Base-by-base conservation (phyloP, 2,329 filamentous ascomycete species). In the Dothiorella sarmentorum region DNA sequence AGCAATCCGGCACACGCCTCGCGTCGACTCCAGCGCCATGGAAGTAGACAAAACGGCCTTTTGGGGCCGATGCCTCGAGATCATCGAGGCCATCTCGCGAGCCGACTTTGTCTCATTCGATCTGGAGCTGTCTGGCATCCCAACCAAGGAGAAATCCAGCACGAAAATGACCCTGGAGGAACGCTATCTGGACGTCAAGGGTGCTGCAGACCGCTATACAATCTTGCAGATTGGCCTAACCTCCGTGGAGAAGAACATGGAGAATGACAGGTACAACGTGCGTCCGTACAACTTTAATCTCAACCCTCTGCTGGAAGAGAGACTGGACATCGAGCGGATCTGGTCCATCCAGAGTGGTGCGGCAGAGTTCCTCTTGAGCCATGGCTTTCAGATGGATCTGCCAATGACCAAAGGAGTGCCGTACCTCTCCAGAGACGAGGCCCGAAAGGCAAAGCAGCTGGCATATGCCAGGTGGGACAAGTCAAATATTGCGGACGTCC, bases 181-280 rank as follows among this genome's bases (percentile, higher is more conserved):
- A 42, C 79, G 82, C 58, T 89, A 88, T 66, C 71, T 75, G 10
- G 85, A 88, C 62, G 77, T 78, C 59, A 86, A 83, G 67, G 72
- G 73, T 26, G 84, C 83, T 2, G 85, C 85, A 3, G 80, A 86
- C 61, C 80, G 78, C 37, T 88, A 85, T 64, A 81, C 85, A 61
- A 81, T 88, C 53, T 73, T 88, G 2, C 86, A 89, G 67, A 72
- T 88, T 56, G 86, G 86, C n/a, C 71, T 89, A 59, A 88, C 86
- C 0, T 82, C 85, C 65, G 83, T 83, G n/a, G 75, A 76, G 55
- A 82, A 87, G 67, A 79, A 85, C 67, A 63, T 67, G 6, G 33
- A 37, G 6, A 70, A 78, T 9, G 78, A 76, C 66, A 80, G 80
- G 74, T 89, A 88, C 66, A 74, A 80, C 5, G 73, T 85, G 31